Base-by-base conservation (phyloP, 495 filamentous ascomycete genomes). In the Penicillium coprophilum region DNA sequence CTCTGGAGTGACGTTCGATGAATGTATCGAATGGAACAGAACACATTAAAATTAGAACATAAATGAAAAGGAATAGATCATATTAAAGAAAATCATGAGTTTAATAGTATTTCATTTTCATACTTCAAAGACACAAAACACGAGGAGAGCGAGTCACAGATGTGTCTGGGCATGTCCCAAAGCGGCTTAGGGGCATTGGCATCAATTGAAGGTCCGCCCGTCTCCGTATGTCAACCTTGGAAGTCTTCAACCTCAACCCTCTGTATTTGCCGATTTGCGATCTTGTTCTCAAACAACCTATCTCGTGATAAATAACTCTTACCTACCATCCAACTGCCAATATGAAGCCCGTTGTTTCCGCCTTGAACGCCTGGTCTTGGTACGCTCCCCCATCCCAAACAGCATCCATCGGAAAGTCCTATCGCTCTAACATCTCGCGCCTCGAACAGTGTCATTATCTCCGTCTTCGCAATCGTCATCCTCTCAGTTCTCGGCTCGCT, bases 351-450 rank as follows among this genome's bases (percentile, higher is more conserved):
- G 77, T 96, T 66, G 88, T 96, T 46, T 87, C 89, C 60, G 84
- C 89, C 54, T 77, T 94, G 79, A 92, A 95, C 77, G 92, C 92
- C 68, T 96, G 91, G 91, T 90, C 86, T 75, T 96, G 92, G 91
- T 96, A 78, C 15, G 56, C 40, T 30, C 34, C 52, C 20, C 38
- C 56, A 70, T 50, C 43, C 46, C 54, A 17, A 10, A 21, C 9
- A 27, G 30, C 48, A 51, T 41, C n/a, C 40, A 32, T 28, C 47
- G 11, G 32, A 12, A 28, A 21, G 36, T 27, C 17, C 34, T 30
- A n/a, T 43, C 41, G 17, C 21, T 50, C 66, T 66, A 56, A 68
- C 56, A 30, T 34, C 11, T 52, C 19, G 30, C 38, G 31, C 32
- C 12, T 30, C 8, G 28, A 34, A 65, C 55, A 96, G 92, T 78